Evolutionary conservation across 2,329 filamentous ascomycete genomes (phyloP), one percentile per base, ranked within the genome.

Genomic region (Botrytis fragariae): DNA sequence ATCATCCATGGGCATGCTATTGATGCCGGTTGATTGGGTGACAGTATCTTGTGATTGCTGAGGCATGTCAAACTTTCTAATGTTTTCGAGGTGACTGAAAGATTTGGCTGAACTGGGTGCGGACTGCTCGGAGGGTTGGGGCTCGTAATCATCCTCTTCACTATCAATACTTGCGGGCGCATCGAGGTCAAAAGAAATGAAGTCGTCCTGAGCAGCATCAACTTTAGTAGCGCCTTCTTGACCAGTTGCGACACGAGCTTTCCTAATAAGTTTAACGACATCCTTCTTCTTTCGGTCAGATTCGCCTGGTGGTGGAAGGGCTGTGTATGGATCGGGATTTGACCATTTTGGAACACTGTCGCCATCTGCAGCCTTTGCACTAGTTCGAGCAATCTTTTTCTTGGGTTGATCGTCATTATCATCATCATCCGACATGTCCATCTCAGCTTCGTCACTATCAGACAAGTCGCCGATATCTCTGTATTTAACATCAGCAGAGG

Each of bases 321-420:
- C 92, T 9, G 93, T 97, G 82, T 98, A 98, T 0, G 95, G 94
- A 81, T 98, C 95, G 5, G 95, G 95, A 78, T 98, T 98, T 7
- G 94, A 97, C 95, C 95, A 98, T 81, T 92, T 94, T 4, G 94
- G 94, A 8, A 81, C 82, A 71, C 79, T 77, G 22, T 84, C 83
- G 72, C 85, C 80, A 75, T 83, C 84, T 35, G 82, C 79, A n/a
- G 83, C 80, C 14, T 81, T 81, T 25, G 79, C 75, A 3, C 77
- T 77, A 16, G 78, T 81, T 16, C 85, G 84, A 4, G 80, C 80
- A 18, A 85, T 84, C 78, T 87, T 87, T 67, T 78, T 80, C 4
- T 81, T 82, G 20, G 85, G 85, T 72, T 85, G 81, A 63, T 82
- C 75, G 25, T 73, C 68, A 22, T 77, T 79, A 80, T 76, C 77